Evolutionary conservation across 2,329 filamentous ascomycete species (phyloP).

Genomic region (Aaosphaeria arxii): DNA sequence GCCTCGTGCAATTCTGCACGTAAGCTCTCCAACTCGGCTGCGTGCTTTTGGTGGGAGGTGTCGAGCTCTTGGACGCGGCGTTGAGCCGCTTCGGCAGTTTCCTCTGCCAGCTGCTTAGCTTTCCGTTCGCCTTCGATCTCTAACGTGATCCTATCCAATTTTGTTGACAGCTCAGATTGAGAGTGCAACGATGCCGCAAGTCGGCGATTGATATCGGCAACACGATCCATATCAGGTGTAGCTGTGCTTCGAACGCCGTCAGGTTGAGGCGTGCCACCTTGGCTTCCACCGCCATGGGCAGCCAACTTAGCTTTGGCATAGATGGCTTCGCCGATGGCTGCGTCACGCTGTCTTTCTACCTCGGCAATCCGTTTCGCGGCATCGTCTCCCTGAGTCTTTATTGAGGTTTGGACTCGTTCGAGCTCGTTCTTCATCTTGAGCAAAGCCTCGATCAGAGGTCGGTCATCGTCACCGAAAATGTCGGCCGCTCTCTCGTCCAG

Average conservation of each 20-base stretch:
- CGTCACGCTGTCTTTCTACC: slow-evolving; percentile 89
- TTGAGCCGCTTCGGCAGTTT: slow-evolving; percentile 78
- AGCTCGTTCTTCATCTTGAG: slow-evolving; percentile 88
- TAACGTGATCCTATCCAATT: slow-evolving; percentile 63
- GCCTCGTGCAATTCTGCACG: slow-evolving; percentile 80
- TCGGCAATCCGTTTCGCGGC: slow-evolving; percentile 90
- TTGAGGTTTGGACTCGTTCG: slow-evolving; percentile 81
- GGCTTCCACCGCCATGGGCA: slow-evolving; percentile 69
- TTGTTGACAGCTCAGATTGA: slow-evolving; percentile 78
- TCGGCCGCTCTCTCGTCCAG: slow-evolving; percentile 76
- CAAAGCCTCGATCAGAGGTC: slow-evolving; percentile 86
- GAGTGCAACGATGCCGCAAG: slow-evolving; percentile 76
- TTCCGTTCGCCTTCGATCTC: slow-evolving; percentile 80
- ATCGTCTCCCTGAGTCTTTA: slow-evolving; percentile 81
- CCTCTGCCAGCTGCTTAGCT: slow-evolving; percentile 80
- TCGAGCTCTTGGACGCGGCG: slow-evolving; percentile 82
- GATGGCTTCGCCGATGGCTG: slow-evolving; percentile 89
- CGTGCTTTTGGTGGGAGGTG: slow-evolving; percentile 75
- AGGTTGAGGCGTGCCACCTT: slow-evolving; percentile 54
- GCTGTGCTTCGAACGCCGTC: slow-evolving; percentile 58
- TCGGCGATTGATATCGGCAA: slow-evolving; percentile 74
- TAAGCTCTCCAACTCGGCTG: slow-evolving; percentile 79
- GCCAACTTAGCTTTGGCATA: slow-evolving; percentile 93
- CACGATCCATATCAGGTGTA: slow-evolving; percentile 62
- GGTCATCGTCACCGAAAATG: slow-evolving; percentile 86